Percentiles rank a stretch among this genome's conserved stretches.
These are phyloP conservation scores for Mortierella antarctica DNA, from an alignment of 192 early-diverging fungal species.

Conservation along the genomic window DNA sequence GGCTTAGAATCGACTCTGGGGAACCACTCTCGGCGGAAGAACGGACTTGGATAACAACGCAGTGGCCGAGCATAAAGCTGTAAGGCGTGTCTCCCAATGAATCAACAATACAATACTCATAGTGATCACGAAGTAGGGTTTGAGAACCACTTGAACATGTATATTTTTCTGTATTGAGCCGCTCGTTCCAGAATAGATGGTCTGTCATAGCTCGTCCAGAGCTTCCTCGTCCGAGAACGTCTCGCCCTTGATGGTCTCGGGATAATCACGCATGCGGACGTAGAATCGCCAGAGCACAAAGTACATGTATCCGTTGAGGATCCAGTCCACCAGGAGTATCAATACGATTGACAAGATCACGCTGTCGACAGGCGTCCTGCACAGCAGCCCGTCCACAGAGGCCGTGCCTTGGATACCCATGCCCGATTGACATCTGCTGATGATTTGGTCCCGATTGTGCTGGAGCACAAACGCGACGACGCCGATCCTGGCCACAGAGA, in stretches of 20 bases:
- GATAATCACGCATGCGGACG: slow-evolving; percentile 17
- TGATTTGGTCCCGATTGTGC: slow-evolving; percentile 8
- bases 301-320: slow-evolving; percentile 30
- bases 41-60: too few species aligned
- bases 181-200: not conserved
- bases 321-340: slow-evolving; percentile 13
- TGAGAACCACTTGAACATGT: too few species aligned
- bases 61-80: too few species aligned
- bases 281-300: slow-evolving; percentile 34
- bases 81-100: too few species aligned
- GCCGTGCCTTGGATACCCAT: not conserved
- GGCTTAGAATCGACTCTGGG: too few species aligned
- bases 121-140: too few species aligned
- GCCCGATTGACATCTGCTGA: not conserved
- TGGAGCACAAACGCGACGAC: slow-evolving; percentile 20
- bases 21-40: too few species aligned
- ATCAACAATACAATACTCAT: too few species aligned
- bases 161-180: too few species aligned
- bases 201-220: slow-evolving; percentile 18
- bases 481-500: slow-evolving; percentile 23
- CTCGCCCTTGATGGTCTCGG: slow-evolving; percentile 5
- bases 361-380: slow-evolving; percentile 9
- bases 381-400: not conserved
- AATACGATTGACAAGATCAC: slow-evolving; percentile 15
- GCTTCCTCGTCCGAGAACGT: slow-evolving; percentile 13